Percentiles rank a stretch among this genome's conserved stretches.
phyloP scores from a whole-genome alignment of 345 rosid genomes.

The Noccaea caerulescens region DNA sequence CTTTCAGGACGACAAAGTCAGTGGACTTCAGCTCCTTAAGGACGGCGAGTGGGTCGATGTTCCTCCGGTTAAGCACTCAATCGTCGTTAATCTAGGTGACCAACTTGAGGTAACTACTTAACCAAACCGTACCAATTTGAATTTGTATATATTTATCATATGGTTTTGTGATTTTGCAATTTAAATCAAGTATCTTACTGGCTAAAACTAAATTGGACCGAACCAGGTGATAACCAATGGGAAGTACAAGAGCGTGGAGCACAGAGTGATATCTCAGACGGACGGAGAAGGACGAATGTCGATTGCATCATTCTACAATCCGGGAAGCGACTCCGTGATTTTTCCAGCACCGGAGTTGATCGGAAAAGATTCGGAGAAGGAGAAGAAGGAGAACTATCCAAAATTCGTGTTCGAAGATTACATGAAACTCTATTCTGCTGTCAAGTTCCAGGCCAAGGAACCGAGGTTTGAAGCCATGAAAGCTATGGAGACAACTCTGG shows the following conservation, averaged over 20 bases:
- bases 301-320: conserved; percentile 91
- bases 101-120: conserved; percentile 71
- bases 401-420: conserved; percentile 88
- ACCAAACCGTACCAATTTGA: conserved; percentile 20
- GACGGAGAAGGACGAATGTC: conserved; percentile 78
- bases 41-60: conserved; percentile 89
- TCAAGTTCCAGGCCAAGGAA: conserved; percentile 90
- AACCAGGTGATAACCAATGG: conserved; percentile 91
- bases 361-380: conserved; percentile 54
- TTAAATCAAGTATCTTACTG: too few species aligned
- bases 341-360: conserved; percentile 75
- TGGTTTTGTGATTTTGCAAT: background rate
- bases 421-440: conserved; percentile 75
- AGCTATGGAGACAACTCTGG: conserved; percentile 44
- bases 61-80: conserved; percentile 93
- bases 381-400: conserved; percentile 57
- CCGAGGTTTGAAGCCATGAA: conserved; percentile 97
- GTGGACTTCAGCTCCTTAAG: conserved; percentile 95
- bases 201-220: background rate
- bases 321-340: conserved; percentile 83
- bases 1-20: conserved; percentile 83
- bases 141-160: background rate
- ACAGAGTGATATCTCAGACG: conserved; percentile 81
- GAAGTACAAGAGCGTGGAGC: conserved; percentile 86
- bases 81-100: conserved; percentile 92